phyloP scores from a whole-genome alignment of 768 basidiomycete genomes.

The Gloeopeniophorella convolvens region DNA sequence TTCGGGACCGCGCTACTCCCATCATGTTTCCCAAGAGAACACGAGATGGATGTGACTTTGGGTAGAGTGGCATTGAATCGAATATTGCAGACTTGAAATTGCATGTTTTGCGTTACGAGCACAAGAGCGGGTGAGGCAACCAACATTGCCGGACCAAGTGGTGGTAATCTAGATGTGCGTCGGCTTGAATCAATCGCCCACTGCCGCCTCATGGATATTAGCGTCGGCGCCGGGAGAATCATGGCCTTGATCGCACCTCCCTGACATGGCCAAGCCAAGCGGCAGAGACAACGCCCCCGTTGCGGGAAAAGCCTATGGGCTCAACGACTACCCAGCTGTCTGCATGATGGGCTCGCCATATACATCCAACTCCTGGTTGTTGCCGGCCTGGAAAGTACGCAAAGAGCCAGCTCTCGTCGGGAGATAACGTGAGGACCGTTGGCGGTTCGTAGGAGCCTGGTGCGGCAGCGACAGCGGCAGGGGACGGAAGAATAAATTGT shows the following conservation, averaged over 20 bases:
- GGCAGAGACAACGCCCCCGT: conserved; percentile 53
- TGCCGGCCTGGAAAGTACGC: conserved; percentile 64
- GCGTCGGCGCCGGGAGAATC: background rate
- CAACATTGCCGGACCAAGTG: conserved; percentile 16
- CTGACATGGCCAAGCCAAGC: conserved; percentile 56
- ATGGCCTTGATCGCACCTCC: conserved; percentile 38
- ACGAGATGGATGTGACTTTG: conserved; percentile 9
- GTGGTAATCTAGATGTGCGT: conserved; percentile 15
- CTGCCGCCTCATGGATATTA: conserved; percentile 3
- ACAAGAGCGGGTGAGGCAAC: conserved; percentile 12
- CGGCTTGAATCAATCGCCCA: conserved; percentile 9
- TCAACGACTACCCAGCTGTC: conserved; percentile 58
- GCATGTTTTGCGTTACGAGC: conserved; percentile 17
- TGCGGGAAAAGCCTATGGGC: conserved; percentile 45
- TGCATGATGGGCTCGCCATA: conserved; percentile 58
- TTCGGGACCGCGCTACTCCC: background rate
- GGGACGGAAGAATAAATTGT: conserved; percentile 53
- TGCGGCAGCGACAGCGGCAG: conserved; percentile 40
- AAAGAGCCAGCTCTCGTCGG: conserved; percentile 59
- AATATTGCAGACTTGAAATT: conserved; percentile 9
- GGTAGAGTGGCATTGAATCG: background rate
- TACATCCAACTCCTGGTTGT: conserved; percentile 51
- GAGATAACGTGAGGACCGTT: conserved; percentile 51
- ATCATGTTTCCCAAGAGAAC: conserved; percentile 17
- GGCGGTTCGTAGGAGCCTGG: conserved; percentile 53